A percentile compares a stretch with the other conserved stretches of the same genome.
Conservation (phyloP, 2,329 filamentous ascomycete genomes). For the Colletotrichum lupini region DNA sequence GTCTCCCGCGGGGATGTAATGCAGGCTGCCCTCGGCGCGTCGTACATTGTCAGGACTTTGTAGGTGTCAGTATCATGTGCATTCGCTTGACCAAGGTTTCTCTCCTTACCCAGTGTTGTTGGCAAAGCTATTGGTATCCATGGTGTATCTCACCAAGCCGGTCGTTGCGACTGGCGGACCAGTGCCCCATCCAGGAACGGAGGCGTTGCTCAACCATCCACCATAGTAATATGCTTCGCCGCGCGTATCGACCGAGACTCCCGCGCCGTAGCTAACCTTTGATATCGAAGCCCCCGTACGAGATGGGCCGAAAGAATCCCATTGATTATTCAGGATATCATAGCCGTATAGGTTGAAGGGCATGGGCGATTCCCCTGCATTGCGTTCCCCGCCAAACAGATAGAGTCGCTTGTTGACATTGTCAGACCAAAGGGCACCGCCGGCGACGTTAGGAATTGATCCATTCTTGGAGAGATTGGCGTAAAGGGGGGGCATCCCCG, state of each 20-base stretch:
- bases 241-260: constrained; percentile 62
- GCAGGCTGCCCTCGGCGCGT: constrained; percentile 69
- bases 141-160: constrained; percentile 66
- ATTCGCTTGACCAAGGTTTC: background rate
- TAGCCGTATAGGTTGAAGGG: constrained; percentile 65
- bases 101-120: constrained; percentile 58
- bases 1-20: constrained; percentile 70
- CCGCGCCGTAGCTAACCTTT: constrained; percentile 67
- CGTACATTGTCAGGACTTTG: constrained; percentile 57
- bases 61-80: background rate
- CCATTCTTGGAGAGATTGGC: constrained; percentile 69
- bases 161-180: constrained; percentile 59
- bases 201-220: constrained; percentile 68
- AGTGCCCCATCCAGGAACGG: constrained; percentile 60
- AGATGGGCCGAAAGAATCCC: constrained; percentile 59
- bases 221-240: constrained; percentile 72
- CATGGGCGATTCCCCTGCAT: constrained; percentile 50
- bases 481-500: constrained; percentile 63
- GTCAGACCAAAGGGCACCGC: constrained; percentile 68
- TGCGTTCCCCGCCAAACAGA: constrained; percentile 70
- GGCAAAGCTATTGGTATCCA: constrained; percentile 61
- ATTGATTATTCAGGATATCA: constrained; percentile 66
- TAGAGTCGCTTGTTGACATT: constrained; percentile 72
- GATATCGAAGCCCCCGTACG: constrained; percentile 48
- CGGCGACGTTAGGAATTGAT: constrained; percentile 60